Base-by-base conservation (phyloP, 2,329 filamentous ascomycete genomes). In the Microdochium bolleyi region DNA sequence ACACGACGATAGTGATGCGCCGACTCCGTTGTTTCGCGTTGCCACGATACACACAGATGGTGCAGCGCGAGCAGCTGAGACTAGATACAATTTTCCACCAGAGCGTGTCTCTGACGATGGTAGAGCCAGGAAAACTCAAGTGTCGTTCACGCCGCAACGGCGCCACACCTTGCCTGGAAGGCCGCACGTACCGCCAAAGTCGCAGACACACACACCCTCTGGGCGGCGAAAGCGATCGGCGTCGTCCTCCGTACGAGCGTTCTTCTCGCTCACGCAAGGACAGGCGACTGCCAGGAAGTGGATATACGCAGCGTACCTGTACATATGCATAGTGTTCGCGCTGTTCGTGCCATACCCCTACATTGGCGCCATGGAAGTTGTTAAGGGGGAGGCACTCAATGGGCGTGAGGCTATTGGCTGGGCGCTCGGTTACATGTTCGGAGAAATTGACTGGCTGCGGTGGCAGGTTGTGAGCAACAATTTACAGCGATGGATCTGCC, bases 401-500 rank as follows among this genome's bases (percentile, higher is more conserved):
- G 83, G 82, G 16, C 73, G 83, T 51, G 94, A 99, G 61, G 91
- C 94, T 0, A 82, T 99, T 48, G 89, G 92, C 2, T 99, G 94
- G 94, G 92, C 90, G 0, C 69, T 96, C 11, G 87, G 89, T 2
- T 99, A 99, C 67, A 73, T 96, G 2, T 81, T 97, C 56, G 92
- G 92, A 13, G 88, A 95, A 60, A 65, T 92, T 11, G 77, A 81
- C 0, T 77, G 75, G 62, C 83, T 96, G 59, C 80, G 91, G 24
- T 84, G 87, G 65, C 78, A 87, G 65, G 79, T 92, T 9, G 75
- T 89, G 16, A 79, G 78, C 55, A 77, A 82, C 55, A 83, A 87
- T 55, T 73, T 94, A 5, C 83, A 88, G 58, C 69, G 74, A 57
- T 96, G 90, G 90, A 84, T 94, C 49, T 81, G 79, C 24, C 76